Evolutionary conservation across 164 flowering plant species (phyloP), one percentile per base, ranked within the genome.

Genomic region (Tinospora cordifolia): DNA sequence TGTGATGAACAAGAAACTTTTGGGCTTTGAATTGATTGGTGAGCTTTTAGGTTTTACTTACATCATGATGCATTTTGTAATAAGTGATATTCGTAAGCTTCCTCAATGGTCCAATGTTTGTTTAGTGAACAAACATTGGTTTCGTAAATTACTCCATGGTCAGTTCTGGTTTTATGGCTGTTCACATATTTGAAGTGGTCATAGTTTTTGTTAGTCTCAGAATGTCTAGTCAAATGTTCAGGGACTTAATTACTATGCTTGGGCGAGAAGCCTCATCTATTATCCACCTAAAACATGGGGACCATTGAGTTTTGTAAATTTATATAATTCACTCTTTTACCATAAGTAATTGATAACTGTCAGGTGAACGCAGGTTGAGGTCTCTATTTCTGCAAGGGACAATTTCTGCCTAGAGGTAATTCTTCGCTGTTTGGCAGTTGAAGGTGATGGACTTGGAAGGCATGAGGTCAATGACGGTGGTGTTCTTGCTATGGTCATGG

Each of bases 371-470:
- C 84, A 94, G 99, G 92, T 89, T 57, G 83, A 87, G 78, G 92
- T 90, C 24, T 25, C 84, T 49, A 75, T 85, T 59, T 89, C 97
- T 25, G 54, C 87, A 44, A 82, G 68, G 75, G 87, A 92, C 76
- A 82, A 68, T 68, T 83, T 78, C 82, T 88, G 90, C 79, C 78
- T 94, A 73, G 97, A 92, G 80, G 85, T 92, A 65, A 86, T 85
- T 21, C 87, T 89, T 70, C 92, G 94, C 69, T 92, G 96, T 81
- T 75, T 86, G 77, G 97, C 98, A 66, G 84, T 77, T 7, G 88
- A 88, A 30, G 91, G 95, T 73, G 97, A 94, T 82, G 98, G 98
- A 67, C 76, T 92, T 71, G 90, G 92, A 57, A 76, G 78, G 30
- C 87, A 85, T 73, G 81, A 82, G 24, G 68, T 69, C 51, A 79